These are phyloP conservation scores for Rosa hybrid DNA, from an alignment of 331 rosid species.

Conservation along the genomic window DNA sequence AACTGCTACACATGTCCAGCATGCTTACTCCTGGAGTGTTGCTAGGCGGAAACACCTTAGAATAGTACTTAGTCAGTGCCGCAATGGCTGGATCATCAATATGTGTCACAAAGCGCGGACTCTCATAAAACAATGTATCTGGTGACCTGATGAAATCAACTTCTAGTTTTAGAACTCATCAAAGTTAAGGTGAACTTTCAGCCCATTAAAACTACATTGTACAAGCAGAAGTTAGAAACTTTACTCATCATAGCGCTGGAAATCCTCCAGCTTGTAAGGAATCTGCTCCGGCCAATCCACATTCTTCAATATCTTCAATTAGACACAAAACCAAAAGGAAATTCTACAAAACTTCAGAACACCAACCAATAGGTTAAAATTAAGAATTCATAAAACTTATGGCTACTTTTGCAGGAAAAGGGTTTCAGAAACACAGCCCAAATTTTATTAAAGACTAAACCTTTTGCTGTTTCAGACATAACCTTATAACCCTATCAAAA, in stretches of 20 bases:
- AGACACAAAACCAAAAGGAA: neutral
- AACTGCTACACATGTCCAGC: conserved; percentile 87
- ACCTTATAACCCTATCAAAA: neutral
- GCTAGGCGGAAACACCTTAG: conserved; percentile 67
- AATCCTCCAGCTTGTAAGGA: conserved; percentile 79
- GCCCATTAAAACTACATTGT: neutral
- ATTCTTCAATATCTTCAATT: conserved; percentile 56
- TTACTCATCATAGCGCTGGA: conserved; percentile 81
- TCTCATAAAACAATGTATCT: conserved; percentile 68
- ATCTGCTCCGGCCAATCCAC: conserved; percentile 77
- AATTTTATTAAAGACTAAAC: neutral
- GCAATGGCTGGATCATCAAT: conserved; percentile 81
- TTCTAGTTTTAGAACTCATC: conserved; percentile 4
- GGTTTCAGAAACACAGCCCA: neutral
- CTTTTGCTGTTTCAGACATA: conserved; percentile 3
- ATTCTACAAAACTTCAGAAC: neutral
- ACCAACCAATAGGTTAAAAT: neutral
- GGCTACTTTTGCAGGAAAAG: neutral
- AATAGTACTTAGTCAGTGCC: conserved; percentile 71
- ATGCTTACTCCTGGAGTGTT: conserved; percentile 68
- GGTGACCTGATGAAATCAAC: conserved; percentile 44
- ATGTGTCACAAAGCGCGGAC: conserved; percentile 85
- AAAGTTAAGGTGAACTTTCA: neutral
- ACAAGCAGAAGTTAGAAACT: conserved; percentile 7
- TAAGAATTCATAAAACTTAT: neutral